phyloP scores from a whole-genome alignment of 805 yeast species.

The Kodamaea laetipori region DNA sequence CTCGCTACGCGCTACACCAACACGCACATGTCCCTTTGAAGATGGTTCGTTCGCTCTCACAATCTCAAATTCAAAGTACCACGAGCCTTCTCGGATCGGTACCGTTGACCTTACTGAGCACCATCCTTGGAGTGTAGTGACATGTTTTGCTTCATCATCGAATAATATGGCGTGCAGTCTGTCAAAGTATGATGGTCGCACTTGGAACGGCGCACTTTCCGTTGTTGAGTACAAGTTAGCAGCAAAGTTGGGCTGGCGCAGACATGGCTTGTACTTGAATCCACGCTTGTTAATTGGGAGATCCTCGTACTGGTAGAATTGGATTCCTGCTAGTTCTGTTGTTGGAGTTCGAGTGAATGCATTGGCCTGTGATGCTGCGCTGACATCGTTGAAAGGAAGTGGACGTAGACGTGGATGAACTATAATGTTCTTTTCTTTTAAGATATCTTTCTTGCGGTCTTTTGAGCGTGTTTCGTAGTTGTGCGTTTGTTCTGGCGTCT shows the following conservation, averaged over 20 bases:
- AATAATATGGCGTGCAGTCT: constrained; percentile 57
- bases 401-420: constrained; percentile 41
- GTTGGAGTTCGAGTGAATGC: constrained; percentile 8
- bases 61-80: constrained; percentile 78
- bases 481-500: constrained; percentile 15
- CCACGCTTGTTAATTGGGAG: constrained; percentile 79
- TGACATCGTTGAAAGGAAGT: constrained; percentile 26
- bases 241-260: constrained; percentile 62
- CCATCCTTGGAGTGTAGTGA: constrained; percentile 75
- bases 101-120: constrained; percentile 73
- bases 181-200: constrained; percentile 67
- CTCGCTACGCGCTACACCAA: constrained; percentile 84
- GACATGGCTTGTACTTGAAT: constrained; percentile 77
- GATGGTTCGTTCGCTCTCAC: constrained; percentile 37
- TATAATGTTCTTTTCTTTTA: constrained; percentile 26
- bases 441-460: constrained; percentile 21
- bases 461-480: constrained; percentile 30
- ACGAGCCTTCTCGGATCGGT: constrained; percentile 73
- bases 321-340: constrained; percentile 18
- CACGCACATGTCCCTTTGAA: constrained; percentile 60
- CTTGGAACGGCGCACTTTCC: constrained; percentile 67
- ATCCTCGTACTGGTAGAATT: constrained; percentile 62
- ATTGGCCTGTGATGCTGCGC: constrained; percentile 2
- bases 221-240: constrained; percentile 67
- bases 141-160: constrained; percentile 34